Conservation (phyloP, 805 yeast genomes). For the Candida xyloterini region DNA sequence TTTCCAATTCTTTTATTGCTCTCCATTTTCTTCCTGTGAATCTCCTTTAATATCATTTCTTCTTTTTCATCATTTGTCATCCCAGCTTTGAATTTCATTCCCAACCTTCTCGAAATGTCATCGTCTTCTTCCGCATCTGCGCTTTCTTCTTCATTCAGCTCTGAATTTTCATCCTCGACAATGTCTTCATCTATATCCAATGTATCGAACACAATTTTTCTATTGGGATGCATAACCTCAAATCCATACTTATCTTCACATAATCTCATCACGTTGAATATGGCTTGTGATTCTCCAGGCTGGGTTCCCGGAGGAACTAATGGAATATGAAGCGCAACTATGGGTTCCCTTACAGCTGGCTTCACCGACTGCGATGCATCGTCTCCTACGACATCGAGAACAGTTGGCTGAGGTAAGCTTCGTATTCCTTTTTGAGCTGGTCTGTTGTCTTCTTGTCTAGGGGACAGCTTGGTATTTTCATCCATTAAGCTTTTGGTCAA, state of each 20-base stretch:
- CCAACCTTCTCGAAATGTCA: slow-evolving; percentile 30
- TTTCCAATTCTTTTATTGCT: slow-evolving; percentile 78
- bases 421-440: slow-evolving; percentile 8
- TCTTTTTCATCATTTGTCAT: slow-evolving; percentile 35
- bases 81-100: slow-evolving; percentile 31
- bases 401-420: slow-evolving; percentile 18
- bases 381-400: slow-evolving; percentile 14
- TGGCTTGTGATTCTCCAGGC: slow-evolving; percentile 57
- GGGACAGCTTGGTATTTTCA: neutral
- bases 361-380: slow-evolving; percentile 1
- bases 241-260: slow-evolving; percentile 87
- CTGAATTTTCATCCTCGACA: slow-evolving; percentile 28
- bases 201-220: slow-evolving; percentile 54
- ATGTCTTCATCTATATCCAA: slow-evolving; percentile 51
- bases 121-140: slow-evolving; percentile 36
- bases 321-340: slow-evolving; percentile 56
- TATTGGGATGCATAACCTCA: slow-evolving; percentile 64
- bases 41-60: slow-evolving; percentile 29
- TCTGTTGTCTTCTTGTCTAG: slow-evolving; percentile 5
- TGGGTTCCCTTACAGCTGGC: slow-evolving; percentile 33
- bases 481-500: neutral
- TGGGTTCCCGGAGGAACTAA: slow-evolving; percentile 43
- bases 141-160: slow-evolving; percentile 10
- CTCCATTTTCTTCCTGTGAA: slow-evolving; percentile 40
- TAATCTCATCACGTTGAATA: slow-evolving; percentile 66